phyloP scores from a whole-genome alignment of 345 rosid genomes.

The Ceriops tagal region DNA sequence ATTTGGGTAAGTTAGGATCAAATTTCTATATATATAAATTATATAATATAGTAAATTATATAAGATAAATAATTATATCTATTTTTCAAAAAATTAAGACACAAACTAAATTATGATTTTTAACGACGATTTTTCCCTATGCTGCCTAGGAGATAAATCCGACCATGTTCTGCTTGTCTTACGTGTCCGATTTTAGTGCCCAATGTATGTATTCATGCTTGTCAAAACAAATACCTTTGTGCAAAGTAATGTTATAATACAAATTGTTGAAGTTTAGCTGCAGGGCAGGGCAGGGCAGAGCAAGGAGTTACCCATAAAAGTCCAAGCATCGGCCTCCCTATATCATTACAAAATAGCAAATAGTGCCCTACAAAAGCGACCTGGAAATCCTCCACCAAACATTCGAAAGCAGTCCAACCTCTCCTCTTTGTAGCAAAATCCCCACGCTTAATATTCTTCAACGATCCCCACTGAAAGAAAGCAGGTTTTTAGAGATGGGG shows the following conservation, averaged over 20 bases:
- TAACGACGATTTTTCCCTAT: not conserved
- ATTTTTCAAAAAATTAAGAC: not conserved
- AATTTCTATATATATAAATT: no score
- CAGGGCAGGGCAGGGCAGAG: not conserved
- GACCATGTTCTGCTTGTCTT: not conserved
- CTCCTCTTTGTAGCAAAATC: not conserved
- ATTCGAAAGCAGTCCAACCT: conserved; percentile 5
- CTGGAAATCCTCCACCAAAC: not conserved
- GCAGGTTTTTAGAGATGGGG: not conserved
- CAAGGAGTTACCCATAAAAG: no score
- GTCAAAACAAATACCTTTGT: not conserved
- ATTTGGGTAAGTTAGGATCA: no score
- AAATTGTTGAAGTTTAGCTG: not conserved
- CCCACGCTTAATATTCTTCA: not conserved
- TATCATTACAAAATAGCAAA: not conserved
- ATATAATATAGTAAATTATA: not conserved
- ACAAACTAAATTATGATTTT: not conserved
- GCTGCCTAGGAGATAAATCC: not conserved
- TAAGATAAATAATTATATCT: not conserved
- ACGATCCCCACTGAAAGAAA: not conserved
- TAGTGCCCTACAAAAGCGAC: not conserved
- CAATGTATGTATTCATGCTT: not conserved
- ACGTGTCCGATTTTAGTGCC: not conserved
- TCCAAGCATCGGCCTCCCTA: no score
- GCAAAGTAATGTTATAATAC: not conserved